Base-by-base conservation (phyloP, 768 basidiomycete genomes). In the Phylloporus arenicola region DNA sequence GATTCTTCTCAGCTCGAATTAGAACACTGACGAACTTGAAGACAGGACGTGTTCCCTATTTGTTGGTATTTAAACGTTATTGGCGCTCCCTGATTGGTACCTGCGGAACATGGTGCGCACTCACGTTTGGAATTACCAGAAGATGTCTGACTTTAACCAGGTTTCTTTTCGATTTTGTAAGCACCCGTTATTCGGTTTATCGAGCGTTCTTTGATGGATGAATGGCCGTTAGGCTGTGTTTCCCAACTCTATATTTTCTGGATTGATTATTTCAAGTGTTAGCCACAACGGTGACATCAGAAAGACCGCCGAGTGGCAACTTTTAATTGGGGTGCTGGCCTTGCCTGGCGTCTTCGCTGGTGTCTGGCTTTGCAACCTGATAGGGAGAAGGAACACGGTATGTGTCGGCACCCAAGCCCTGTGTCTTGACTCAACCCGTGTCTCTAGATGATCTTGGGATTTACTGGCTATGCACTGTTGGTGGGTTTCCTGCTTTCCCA, bases 51-150 rank as follows among this genome's bases (percentile, higher is more conserved):
- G 81, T 84, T 17, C 85, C 85, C 7, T 87, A 88, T 61, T 47
- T 53, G 46, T 71, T 88, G 24, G 77, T 80, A 9, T 1, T 85
- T 43, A 79, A 74, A 60, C 68, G 75, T 17, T 88, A 88, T 63
- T 87, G 86, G 85, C 77, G 68, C 53, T 47, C 79, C 5, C 66
- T 89, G 19, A 79, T 86, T 45, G 87, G 87, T 14, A 88, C 84
- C 8, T 81, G 79, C 52, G 84, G 84, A 16, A 81, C 85, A 37
- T 88, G 86, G 86, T 82, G 46, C 17, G 53, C 46, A 45, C 22
- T 38, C 17, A 25, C 24, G 38, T 38, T 13, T 10, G n/a, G 10
- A 50, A 19, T 44, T 8, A n/a, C 24, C 16, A 1, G 3, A 17
- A 29, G 11, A 38, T 20, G 10, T 10, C 45, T 56, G 31, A 59